phyloP scores from a whole-genome alignment of 2,329 filamentous ascomycete species.

The Colletotrichum simmondsii region DNA sequence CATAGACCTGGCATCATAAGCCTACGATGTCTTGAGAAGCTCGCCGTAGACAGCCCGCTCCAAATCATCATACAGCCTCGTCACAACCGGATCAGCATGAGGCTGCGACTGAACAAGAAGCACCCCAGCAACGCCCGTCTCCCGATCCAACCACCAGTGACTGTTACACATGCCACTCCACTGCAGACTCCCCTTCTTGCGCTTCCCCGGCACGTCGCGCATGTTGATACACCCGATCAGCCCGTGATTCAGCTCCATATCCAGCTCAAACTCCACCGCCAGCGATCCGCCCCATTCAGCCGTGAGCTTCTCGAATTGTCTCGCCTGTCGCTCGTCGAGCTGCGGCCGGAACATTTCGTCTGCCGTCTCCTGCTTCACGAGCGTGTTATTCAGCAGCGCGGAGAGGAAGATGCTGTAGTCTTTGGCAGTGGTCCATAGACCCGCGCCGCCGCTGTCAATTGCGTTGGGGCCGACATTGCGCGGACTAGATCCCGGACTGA shows the following conservation, averaged over 20 bases:
- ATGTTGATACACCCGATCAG: conserved; percentile 52
- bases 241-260: conserved; percentile 48
- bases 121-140: conserved; percentile 51
- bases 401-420: conserved; percentile 52
- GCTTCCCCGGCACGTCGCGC: conserved; percentile 50
- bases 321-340: conserved; percentile 45
- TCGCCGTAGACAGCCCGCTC: conserved; percentile 51
- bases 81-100: conserved; percentile 48
- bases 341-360: conserved; percentile 53
- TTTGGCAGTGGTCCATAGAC: conserved; percentile 52
- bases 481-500: conserved; percentile 35
- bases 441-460: conserved; percentile 55
- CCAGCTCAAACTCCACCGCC: conserved; percentile 49
- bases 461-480: conserved; percentile 39
- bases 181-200: conserved; percentile 53
- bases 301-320: conserved; percentile 36
- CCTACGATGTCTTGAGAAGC: conserved; percentile 2
- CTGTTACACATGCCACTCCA: conserved; percentile 56
- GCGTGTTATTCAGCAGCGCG: conserved; percentile 43
- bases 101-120: conserved; percentile 52
- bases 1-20: background rate
- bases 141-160: conserved; percentile 54
- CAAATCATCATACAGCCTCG: conserved; percentile 50
- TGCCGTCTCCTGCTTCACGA: conserved; percentile 45
- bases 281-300: conserved; percentile 39